A percentile compares a stretch with the other conserved stretches of the same genome.
Evolutionary conservation across 805 yeast species (phyloP).

Genomic region (Ogataea methanolica): DNA sequence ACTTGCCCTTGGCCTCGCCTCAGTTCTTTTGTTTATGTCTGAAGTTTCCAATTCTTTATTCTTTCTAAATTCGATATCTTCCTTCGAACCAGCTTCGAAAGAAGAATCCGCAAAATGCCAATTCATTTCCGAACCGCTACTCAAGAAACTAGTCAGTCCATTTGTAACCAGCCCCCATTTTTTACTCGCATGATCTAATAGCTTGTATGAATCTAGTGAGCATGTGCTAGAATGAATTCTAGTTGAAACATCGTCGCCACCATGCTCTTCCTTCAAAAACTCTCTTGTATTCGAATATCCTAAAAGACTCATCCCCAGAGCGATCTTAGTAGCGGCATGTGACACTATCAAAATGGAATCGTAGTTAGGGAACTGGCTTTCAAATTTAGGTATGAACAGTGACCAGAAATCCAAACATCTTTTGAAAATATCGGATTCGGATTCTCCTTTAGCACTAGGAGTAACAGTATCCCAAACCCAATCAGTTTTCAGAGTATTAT

Average conservation of each 20-base stretch:
- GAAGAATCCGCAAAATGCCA: conserved; percentile 69
- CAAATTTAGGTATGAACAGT: conserved; percentile 53
- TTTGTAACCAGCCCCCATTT: conserved; percentile 63
- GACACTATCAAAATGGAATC: conserved; percentile 69
- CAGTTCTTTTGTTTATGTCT: conserved; percentile 1
- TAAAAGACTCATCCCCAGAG: conserved; percentile 73
- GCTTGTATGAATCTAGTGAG: conserved; percentile 63
- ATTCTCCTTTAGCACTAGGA: conserved; percentile 80
- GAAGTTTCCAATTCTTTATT: conserved; percentile 18
- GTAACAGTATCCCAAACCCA: conserved; percentile 51
- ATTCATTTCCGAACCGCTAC: conserved; percentile 85
- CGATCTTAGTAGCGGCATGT: conserved; percentile 92
- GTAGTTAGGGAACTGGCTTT: conserved; percentile 51
- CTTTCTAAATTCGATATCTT: conserved; percentile 62
- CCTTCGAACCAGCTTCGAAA: conserved; percentile 87
- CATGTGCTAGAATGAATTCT: conserved; percentile 74
- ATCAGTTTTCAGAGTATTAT: conserved; percentile 33
- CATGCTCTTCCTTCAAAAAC: conserved; percentile 41
- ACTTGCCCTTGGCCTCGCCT: conserved; percentile 2
- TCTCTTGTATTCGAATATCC: conserved; percentile 49
- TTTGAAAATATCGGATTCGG: conserved; percentile 59
- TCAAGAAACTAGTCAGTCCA: conserved; percentile 68
- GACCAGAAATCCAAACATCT: conserved; percentile 56
- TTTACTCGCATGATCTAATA: conserved; percentile 16
- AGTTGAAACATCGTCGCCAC: conserved; percentile 32